Evolutionary conservation across 1,284 basidiomycete genomes (phyloP), one percentile per base, ranked within the genome.

Genomic region (Wallemia mellicola): DNA sequence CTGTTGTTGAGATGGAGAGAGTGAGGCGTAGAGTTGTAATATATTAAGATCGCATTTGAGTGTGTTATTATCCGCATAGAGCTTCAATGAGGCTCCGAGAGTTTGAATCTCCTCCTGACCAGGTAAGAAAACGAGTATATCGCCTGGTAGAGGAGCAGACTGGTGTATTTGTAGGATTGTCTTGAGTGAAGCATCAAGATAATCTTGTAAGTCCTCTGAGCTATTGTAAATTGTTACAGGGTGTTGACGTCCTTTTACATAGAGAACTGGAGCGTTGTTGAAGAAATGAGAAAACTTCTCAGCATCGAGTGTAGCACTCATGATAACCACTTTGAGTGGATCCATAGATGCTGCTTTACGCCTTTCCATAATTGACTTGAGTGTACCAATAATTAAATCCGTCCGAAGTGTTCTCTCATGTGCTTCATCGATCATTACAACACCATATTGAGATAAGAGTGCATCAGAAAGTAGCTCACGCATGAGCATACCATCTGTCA

Each of bases 51-150:
- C 76, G 0, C 75, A 73, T 2, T 77, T 73, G 28, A 73, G 69
- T 1, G 81, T 80, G 28, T 86, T 71, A 64, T 79, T 78, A 59
- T 76, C 76, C 3, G 79, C 76, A 64, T 80, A 82, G 11, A 77
- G 66, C 59, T 76, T 73, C 60, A 91, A 80, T 2, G 82, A 79
- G 60, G 80, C 78, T 63, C 81, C 78, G 25, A 95, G 74, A 64
- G 76, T 81, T 68, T 96, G 92, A 62, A 99, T 99, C 65, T 98
- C 92, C 65, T 98, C 92, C 67, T 96, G 89, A 25, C 92, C 86
- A 62, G 91, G 86, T 61, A 96, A 77, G 72, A 98, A 98, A 62
- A 96, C 82, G 38, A 98, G 75, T 14, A 96, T 79, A 67, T 96
- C 89, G 2, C 92, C 92, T 1, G 77, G 75, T 65, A 79, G 77